These are phyloP conservation scores for Candida silvicultrix DNA, from an alignment of 805 yeast species.

Conservation along the genomic window DNA sequence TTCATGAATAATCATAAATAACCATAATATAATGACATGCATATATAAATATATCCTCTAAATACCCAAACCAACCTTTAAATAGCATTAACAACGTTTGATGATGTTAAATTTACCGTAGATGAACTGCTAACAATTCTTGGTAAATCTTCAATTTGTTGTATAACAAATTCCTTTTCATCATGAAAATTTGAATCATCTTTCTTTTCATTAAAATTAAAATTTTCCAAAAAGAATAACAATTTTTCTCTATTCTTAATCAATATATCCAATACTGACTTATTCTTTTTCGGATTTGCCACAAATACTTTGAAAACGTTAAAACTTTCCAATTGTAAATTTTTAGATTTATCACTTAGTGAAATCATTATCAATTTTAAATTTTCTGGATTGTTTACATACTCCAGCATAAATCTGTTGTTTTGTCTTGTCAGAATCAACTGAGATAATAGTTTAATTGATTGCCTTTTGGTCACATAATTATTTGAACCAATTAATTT, in stretches of 20 bases:
- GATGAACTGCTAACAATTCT: conserved; percentile 34
- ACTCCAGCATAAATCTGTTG: conserved; percentile 63
- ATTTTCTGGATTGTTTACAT: conserved; percentile 77
- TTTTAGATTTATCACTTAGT: conserved; percentile 82
- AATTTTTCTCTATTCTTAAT: conserved; percentile 79
- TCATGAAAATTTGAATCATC: conserved; percentile 65
- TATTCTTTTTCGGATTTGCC: conserved; percentile 91
- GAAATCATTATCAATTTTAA: conserved; percentile 81
- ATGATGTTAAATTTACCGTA: not conserved
- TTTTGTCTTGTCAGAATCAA: conserved; percentile 68
- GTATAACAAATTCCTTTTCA: conserved; percentile 76
- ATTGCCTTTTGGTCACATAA: conserved; percentile 90
- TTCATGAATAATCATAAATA: no score
- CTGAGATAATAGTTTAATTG: conserved; percentile 68
- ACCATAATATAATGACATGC: no score
- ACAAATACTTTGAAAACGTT: conserved; percentile 91
- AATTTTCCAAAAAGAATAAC: conserved; percentile 58
- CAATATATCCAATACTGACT: conserved; percentile 72
- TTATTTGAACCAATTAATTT: conserved; percentile 66
- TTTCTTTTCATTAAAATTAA: conserved; percentile 49
- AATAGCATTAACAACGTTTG: not conserved
- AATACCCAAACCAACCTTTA: no score
- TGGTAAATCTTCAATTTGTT: conserved; percentile 67
- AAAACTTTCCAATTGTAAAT: conserved; percentile 85
- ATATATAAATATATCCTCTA: no score